phyloP scores from a whole-genome alignment of 371 early-diverging fungal genomes.

The Mortierella sp. region DNA sequence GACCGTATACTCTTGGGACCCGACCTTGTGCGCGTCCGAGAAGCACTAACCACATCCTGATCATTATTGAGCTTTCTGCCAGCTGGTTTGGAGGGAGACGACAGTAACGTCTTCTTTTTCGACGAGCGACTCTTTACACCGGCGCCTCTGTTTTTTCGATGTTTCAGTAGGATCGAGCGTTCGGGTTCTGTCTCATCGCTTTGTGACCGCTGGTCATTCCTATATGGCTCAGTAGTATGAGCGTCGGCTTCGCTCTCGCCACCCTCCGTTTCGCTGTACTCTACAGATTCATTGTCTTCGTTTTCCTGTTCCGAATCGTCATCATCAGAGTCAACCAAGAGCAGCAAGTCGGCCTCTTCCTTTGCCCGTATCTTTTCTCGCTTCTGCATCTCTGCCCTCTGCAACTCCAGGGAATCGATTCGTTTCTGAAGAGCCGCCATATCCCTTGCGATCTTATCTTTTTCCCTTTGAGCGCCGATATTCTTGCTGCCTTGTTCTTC shows the following conservation, averaged over 20 bases:
- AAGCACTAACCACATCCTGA: neutral
- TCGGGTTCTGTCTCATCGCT: no score
- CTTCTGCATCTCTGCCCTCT: conserved; percentile 9
- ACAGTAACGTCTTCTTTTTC: neutral
- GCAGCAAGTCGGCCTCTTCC: conserved; percentile 22
- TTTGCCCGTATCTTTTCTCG: conserved; percentile 8
- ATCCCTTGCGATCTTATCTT: conserved; percentile 16
- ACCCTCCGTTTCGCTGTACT: conserved; percentile 9
- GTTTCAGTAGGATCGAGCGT: neutral
- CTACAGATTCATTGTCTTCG: conserved; percentile 7
- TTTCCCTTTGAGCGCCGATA: conserved; percentile 17
- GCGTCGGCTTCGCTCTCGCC: neutral
- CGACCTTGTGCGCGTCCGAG: conserved; percentile 3
- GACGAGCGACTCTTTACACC: neutral
- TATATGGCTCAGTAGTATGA: no score
- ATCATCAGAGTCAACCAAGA: conserved; percentile 25
- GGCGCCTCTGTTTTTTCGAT: neutral
- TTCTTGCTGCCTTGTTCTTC: neutral
- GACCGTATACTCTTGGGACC: neutral
- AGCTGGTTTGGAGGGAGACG: conserved; percentile 8
- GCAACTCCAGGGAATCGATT: conserved; percentile 13
- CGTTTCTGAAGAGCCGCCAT: conserved; percentile 11
- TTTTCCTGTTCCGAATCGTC: conserved; percentile 15
- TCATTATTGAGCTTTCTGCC: neutral
- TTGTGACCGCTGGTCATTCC: no score